Evolutionary conservation across 441 rosid species (phyloP).

Genomic region (Viola pubescens): DNA sequence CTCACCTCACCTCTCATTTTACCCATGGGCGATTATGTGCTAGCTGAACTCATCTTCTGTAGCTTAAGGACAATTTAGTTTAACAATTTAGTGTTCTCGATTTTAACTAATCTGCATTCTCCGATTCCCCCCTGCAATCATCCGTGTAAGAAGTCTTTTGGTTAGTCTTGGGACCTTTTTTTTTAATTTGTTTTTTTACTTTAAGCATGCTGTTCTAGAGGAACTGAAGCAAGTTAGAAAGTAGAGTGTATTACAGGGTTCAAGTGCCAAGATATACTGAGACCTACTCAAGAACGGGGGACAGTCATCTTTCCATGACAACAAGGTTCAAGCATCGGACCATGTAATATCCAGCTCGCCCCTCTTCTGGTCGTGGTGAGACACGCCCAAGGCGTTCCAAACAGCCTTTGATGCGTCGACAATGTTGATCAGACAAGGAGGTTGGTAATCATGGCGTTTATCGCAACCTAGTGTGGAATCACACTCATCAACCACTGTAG

Average conservation of each 20-base stretch:
- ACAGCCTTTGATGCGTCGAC: conserved; percentile 29
- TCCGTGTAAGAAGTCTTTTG: no score
- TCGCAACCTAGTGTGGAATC: conserved; percentile 29
- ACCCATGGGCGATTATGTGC: conserved; percentile 22
- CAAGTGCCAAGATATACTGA: no score
- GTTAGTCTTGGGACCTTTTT: no score
- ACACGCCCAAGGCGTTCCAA: conserved; percentile 24
- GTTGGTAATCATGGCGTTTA: conserved; percentile 19
- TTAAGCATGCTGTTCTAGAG: no score
- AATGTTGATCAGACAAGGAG: conserved; percentile 23
- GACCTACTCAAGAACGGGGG: no score
- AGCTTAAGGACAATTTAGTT: conserved; percentile 22
- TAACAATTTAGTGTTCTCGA: conserved; percentile 5
- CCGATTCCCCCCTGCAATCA: no score
- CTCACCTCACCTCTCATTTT: conserved; percentile 13
- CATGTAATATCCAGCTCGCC: conserved; percentile 20
- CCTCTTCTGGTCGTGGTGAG: conserved; percentile 8
- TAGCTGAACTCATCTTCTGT: conserved; percentile 22
- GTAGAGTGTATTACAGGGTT: no score
- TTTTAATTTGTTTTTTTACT: no score
- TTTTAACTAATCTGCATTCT: conserved; percentile 4
- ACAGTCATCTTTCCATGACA: no score
- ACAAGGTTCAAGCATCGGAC: conserved; percentile 14
- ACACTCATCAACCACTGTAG: conserved; percentile 30
- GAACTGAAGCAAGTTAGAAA: no score